Conservation (phyloP, 768 basidiomycete species). For the Dioszegia hungarica region DNA sequence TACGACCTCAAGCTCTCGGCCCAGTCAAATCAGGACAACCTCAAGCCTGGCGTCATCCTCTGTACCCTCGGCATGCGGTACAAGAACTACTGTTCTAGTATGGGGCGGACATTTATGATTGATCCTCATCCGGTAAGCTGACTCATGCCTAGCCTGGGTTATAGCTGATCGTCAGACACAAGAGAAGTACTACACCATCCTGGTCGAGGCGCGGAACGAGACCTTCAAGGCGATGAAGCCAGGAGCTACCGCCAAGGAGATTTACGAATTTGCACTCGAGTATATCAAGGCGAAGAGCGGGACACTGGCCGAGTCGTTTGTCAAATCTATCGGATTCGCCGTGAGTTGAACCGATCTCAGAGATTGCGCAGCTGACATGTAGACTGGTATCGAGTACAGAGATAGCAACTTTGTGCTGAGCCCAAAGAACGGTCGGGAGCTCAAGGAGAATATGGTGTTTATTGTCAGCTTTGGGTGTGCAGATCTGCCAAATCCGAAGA, state of each 20-base stretch:
- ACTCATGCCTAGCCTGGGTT: not conserved
- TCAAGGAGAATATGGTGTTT: slow-evolving; percentile 78
- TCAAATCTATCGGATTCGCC: slow-evolving; percentile 84
- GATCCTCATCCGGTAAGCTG: slow-evolving; percentile 72
- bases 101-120: slow-evolving; percentile 91
- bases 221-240: slow-evolving; percentile 72
- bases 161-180: slow-evolving; percentile 61
- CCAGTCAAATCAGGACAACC: slow-evolving; percentile 73
- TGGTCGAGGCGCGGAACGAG: slow-evolving; percentile 72
- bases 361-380: not conserved
- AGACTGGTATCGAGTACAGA: slow-evolving; percentile 96
- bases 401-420: slow-evolving; percentile 79
- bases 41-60: slow-evolving; percentile 79
- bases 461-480: slow-evolving; percentile 80
- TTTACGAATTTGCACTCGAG: slow-evolving; percentile 70
- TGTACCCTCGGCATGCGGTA: slow-evolving; percentile 84
- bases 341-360: slow-evolving; percentile 53
- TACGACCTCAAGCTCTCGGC: slow-evolving; percentile 86
- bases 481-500: slow-evolving; percentile 66
- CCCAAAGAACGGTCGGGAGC: slow-evolving; percentile 65
- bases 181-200: slow-evolving; percentile 76
- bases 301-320: slow-evolving; percentile 74
- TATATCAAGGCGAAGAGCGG: slow-evolving; percentile 67
- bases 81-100: slow-evolving; percentile 85
- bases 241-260: slow-evolving; percentile 67